These are phyloP conservation scores for Akanthomyces uredinophilus DNA, from an alignment of 2,329 filamentous ascomycete species.

Conservation along the genomic window DNA sequence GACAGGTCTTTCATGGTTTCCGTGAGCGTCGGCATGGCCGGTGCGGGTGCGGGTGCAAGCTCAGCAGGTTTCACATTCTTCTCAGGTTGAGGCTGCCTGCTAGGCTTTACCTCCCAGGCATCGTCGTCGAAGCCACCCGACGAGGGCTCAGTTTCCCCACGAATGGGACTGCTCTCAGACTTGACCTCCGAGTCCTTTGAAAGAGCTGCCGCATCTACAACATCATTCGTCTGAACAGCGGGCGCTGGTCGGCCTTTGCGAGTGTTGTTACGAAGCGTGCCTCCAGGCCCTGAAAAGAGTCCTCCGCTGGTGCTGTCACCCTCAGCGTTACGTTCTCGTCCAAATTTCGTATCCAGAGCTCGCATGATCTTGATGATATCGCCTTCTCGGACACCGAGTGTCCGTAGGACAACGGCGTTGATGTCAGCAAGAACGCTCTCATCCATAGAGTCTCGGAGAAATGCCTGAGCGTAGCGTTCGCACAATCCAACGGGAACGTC, in stretches of 20 bases:
- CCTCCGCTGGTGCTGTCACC: slow-evolving; percentile 59
- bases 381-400: slow-evolving; percentile 87
- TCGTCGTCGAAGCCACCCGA: slow-evolving; percentile 82
- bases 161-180: slow-evolving; percentile 17
- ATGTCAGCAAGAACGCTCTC: slow-evolving; percentile 90
- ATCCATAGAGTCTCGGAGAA: slow-evolving; percentile 89
- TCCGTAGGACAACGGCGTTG: slow-evolving; percentile 74
- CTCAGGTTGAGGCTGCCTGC: slow-evolving; percentile 45
- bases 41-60: slow-evolving; percentile 28
- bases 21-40: slow-evolving; percentile 49
- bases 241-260: slow-evolving; percentile 85
- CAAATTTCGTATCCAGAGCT: slow-evolving; percentile 73
- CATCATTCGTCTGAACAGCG: slow-evolving; percentile 77
- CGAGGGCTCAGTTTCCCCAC: slow-evolving; percentile 24
- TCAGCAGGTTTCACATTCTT: slow-evolving; percentile 12
- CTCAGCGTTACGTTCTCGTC: slow-evolving; percentile 50
- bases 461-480: slow-evolving; percentile 88
- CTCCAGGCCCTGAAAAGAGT: slow-evolving; percentile 90
- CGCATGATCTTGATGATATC: slow-evolving; percentile 97
- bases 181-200: slow-evolving; percentile 47
- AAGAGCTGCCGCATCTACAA: slow-evolving; percentile 83
- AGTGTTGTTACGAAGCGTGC: slow-evolving; percentile 87
- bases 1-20: slow-evolving; percentile 62
- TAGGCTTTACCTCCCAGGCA: slow-evolving; percentile 92
- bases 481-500: slow-evolving; percentile 90